Base-by-base conservation (phyloP, 495 filamentous ascomycete genomes). In the Aspergillus sclerotioniger region DNA sequence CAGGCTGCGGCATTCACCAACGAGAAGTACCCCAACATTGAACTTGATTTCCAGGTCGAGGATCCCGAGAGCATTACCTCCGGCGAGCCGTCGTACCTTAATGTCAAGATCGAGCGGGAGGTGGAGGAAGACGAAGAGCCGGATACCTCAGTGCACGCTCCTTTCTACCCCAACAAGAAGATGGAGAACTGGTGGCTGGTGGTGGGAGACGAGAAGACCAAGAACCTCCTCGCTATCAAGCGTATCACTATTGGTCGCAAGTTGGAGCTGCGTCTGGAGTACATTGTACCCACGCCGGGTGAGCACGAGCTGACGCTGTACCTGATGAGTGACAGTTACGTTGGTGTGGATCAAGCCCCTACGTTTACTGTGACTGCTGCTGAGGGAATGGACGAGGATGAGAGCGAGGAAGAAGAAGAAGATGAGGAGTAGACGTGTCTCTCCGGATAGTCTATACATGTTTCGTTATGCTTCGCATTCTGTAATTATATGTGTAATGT, bases 181-280 rank as follows among this genome's bases (percentile, higher is more conserved):
- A 91, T 90, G 82, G 95, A 99, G 83, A 97, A 91, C 67, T 99
- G 93, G 92, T 91, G 96, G 80, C 79, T 99, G 47, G 90, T 99
- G 10, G 90, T 95, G 39, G 94, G 93, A 21, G 85, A 90, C 37
- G 90, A 95, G 74, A 89, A 82, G 63, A 90, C 88, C 51, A 92
- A 90, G 80, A 90, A 79, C 50, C 74, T 96, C 54, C 80, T 96
- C 47, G 94, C 90, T 4, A 96, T 99, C 77, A 98, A 98, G 81
- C 83, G 93, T 56, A 85, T 99, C 51, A 96, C 91, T 0, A 87
- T 99, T 58, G 90, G 84, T 41, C 82, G 81, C 58, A 84, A 85
- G 66, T 68, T 96, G 62, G 88, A 92, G 62, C 78, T 90, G 50
- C 86, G 83, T 67, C 76, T 99, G 52, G 92, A 97, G 73, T 96